Evolutionary conservation across 2,329 filamentous ascomycete species (phyloP).

Genomic region (Tolypocladium ovalisporum): DNA sequence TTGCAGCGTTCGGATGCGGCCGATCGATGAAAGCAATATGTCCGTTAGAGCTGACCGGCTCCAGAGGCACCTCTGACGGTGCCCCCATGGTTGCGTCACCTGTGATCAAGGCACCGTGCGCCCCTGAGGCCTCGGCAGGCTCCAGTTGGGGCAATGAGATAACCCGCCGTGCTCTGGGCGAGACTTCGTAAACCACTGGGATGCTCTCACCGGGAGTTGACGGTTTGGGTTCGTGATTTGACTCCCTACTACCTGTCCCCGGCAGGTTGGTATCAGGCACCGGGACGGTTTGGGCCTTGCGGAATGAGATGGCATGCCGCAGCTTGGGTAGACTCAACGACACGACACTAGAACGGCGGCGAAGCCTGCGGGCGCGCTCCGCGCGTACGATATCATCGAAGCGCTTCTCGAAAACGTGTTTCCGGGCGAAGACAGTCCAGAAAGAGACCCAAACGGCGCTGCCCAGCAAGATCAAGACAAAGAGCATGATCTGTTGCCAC

Average conservation of each 20-base stretch:
- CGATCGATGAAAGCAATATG: background rate
- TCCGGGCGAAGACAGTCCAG: background rate
- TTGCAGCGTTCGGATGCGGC: background rate
- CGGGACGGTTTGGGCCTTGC: background rate
- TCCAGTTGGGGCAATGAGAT: background rate
- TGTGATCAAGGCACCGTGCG: background rate
- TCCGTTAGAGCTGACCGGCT: background rate
- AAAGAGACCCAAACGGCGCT: background rate
- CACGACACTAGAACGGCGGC: background rate
- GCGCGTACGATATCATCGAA: background rate
- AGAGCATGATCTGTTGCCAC: background rate
- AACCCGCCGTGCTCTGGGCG: background rate
- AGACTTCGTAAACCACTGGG: background rate
- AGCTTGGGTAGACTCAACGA: background rate
- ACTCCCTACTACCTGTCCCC: background rate
- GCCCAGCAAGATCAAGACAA: background rate
- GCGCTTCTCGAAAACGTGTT: background rate
- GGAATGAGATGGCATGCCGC: background rate
- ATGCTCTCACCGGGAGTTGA: background rate
- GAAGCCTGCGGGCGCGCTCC: background rate
- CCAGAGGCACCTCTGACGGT: background rate
- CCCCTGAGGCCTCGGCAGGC: background rate
- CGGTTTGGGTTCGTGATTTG: background rate
- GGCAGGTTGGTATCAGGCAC: background rate
- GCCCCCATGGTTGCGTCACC: background rate